These are phyloP conservation scores for Rhodotorula sp. DNA, from an alignment of 1,284 basidiomycete genomes.

Conservation along the genomic window DNA sequence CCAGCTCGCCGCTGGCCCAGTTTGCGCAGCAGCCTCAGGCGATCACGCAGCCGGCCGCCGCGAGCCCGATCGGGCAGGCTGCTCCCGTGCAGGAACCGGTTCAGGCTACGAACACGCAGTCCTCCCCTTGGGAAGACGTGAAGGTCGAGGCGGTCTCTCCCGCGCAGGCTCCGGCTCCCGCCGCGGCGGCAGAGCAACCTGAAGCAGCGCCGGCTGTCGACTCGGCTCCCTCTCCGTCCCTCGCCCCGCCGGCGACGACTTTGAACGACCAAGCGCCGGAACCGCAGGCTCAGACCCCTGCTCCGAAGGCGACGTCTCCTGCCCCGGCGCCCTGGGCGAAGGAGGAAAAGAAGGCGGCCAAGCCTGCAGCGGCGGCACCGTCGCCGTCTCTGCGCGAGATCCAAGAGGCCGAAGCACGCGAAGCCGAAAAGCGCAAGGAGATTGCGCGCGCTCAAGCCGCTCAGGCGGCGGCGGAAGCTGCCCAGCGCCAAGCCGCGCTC, in stretches of 20 bases:
- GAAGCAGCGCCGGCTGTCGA: too few species aligned
- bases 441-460: conserved; percentile 62
- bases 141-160: conserved; percentile 50
- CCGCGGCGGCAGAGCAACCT: conserved; percentile 45
- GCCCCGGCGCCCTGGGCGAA: conserved; percentile 46
- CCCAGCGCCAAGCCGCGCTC: conserved; percentile 48
- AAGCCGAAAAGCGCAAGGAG: conserved; percentile 68
- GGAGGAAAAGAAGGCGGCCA: conserved; percentile 18
- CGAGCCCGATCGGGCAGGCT: neutral
- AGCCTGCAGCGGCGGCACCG: conserved; percentile 12
- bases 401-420: conserved; percentile 86
- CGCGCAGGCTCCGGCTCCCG: neutral
- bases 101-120: too few species aligned
- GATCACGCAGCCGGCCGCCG: conserved; percentile 2
- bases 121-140: conserved; percentile 44
- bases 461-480: conserved; percentile 51
- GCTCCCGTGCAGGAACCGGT: conserved; percentile 6
- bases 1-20: conserved; percentile 14
- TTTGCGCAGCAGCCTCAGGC: conserved; percentile 4
- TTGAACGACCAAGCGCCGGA: neutral
- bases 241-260: too few species aligned
- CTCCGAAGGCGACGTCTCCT: conserved; percentile 11
- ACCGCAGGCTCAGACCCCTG: conserved; percentile 8
- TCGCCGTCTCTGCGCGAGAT: conserved; percentile 78
- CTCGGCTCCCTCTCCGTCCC: too few species aligned